Conservation (phyloP, 148 eudicot genomes). For the Heliosperma pusillum region DNA sequence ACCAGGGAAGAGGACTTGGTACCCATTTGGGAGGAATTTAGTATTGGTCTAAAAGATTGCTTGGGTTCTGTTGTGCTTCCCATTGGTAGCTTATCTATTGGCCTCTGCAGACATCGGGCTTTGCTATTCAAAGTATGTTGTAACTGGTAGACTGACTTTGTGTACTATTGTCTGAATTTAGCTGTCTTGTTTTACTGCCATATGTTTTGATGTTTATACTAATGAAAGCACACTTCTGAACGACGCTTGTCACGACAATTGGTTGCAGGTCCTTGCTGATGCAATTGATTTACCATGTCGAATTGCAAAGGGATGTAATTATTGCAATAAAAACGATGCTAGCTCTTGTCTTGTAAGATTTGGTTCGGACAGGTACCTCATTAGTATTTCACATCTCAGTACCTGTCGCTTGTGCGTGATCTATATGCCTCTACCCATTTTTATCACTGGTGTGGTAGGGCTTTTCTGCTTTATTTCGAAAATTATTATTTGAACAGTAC, state of each 20-base stretch:
- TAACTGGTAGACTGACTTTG: slow-evolving; percentile 8
- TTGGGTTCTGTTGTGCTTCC: slow-evolving; percentile 87
- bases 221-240: background rate
- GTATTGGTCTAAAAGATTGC: slow-evolving; percentile 60
- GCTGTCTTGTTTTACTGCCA: background rate
- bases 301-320: slow-evolving; percentile 85
- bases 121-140: slow-evolving; percentile 80
- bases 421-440: background rate
- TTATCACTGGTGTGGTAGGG: background rate
- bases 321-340: slow-evolving; percentile 69
- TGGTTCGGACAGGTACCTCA: slow-evolving; percentile 68
- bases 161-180: slow-evolving; percentile 8
- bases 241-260: slow-evolving; percentile 1
- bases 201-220: background rate
- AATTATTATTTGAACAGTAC: too few relatives aligned
- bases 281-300: slow-evolving; percentile 87
- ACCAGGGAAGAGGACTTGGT: slow-evolving; percentile 61
- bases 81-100: slow-evolving; percentile 75
- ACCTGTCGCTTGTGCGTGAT: background rate
- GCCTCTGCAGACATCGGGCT: slow-evolving; percentile 94
- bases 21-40: slow-evolving; percentile 70
- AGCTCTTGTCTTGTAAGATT: slow-evolving; percentile 89
- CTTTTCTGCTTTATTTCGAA: too few relatives aligned
- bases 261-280: slow-evolving; percentile 83
- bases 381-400: background rate